Base-by-base conservation (phyloP, 2,329 filamentous ascomycete genomes). In the Aspergillus sp. region DNA sequence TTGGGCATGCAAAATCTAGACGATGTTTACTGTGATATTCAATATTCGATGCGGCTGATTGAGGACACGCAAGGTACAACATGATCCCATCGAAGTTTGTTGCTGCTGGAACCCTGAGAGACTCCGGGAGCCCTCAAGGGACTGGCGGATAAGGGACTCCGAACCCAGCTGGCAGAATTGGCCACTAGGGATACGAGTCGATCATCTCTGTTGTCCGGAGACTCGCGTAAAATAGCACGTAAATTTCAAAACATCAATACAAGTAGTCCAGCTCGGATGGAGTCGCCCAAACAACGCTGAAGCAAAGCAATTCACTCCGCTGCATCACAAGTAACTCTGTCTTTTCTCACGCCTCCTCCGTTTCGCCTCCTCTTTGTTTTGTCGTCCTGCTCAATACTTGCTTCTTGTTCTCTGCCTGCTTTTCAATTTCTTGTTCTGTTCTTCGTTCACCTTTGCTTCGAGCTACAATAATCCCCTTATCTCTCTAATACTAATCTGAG, bases 401-500 rank as follows among this genome's bases (percentile, higher is more conserved):
- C 36, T 56, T 53, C 42, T 47, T 59, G 49, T 48, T 50, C 12
- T n/a, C 12, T 36, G 7, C 5, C 34, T n/a, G 34, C 4, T 42
- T 56, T 55, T 44, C 41, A 32, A 58, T 32, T 34, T 43, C 39
- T 49, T 53, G 57, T 55, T 56, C 48, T 61, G 52, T 53, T 45
- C 43, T 24, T 39, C 43, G 42, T 32, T 18, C 34, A 41, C 34
- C 43, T 47, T 56, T 41, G 44, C 44, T 42, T 51, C 36, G 32
- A 43, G 26, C 39, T 45, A 18, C n/a, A 50, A 39, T 32, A 48
- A 42, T 48, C 32, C 52, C 38, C 41, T 39, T 50, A 41, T 39
- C 48, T 17, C 18, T 39, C 42, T 54, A 48, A 61, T 56, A 53
- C 58, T 55, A 60, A 63, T 61, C 55, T 56, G 42, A 22, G 15